These are phyloP conservation scores for Tetrapisispora nanseiensis DNA, from an alignment of 805 yeast genomes.

Conservation along the genomic window DNA sequence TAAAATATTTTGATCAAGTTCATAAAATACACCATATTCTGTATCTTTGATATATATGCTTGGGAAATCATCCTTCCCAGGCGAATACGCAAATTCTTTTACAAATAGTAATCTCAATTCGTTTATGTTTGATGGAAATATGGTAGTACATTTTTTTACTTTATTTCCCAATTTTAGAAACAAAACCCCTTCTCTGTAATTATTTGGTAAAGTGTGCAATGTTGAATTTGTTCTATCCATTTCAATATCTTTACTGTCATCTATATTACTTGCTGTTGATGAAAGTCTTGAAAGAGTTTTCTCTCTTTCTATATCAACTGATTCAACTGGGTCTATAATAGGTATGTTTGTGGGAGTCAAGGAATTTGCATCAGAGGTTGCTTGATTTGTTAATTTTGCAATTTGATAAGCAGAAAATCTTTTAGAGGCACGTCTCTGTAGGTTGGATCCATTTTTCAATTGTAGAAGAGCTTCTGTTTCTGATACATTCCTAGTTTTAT, in stretches of 20 bases:
- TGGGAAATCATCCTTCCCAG: slow-evolving; percentile 64
- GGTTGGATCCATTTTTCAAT: slow-evolving; percentile 69
- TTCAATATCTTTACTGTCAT: not conserved
- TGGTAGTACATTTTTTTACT: slow-evolving; percentile 41
- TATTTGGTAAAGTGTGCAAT: not conserved
- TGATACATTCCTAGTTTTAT: slow-evolving; percentile 1
- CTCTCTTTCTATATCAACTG: not conserved
- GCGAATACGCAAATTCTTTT: slow-evolving; percentile 79
- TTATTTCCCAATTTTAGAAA: slow-evolving; percentile 43
- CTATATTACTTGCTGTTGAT: not conserved
- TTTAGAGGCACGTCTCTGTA: slow-evolving; percentile 88
- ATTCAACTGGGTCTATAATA: not conserved
- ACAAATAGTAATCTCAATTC: slow-evolving; percentile 64
- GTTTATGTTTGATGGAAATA: slow-evolving; percentile 29
- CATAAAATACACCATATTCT: slow-evolving; percentile 53
- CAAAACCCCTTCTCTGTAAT: slow-evolving; percentile 15
- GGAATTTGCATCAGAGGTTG: slow-evolving; percentile 21
- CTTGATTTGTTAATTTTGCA: slow-evolving; percentile 54
- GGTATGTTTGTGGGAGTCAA: not conserved
- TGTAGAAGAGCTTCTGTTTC: slow-evolving; percentile 58
- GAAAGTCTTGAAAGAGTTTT: slow-evolving; percentile 1
- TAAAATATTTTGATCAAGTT: slow-evolving; percentile 63
- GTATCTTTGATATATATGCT: slow-evolving; percentile 65
- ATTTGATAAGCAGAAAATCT: slow-evolving; percentile 90
- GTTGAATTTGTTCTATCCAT: not conserved